Conservation (phyloP, 1,284 basidiomycete species). For the Athelia psychrophila region DNA sequence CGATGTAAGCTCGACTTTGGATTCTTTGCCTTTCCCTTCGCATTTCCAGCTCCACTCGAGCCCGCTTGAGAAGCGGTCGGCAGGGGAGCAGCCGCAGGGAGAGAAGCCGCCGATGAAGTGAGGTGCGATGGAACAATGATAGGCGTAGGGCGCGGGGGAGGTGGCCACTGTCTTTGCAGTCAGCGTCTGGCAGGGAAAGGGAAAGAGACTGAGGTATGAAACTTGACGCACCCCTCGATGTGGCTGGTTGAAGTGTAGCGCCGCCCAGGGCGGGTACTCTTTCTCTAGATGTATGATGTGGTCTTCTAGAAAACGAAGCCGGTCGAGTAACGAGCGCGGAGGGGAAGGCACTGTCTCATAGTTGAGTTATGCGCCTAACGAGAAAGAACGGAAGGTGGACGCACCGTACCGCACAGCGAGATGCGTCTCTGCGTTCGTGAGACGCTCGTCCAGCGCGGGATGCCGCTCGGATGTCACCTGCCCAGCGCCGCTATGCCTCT, state of each 20-base stretch:
- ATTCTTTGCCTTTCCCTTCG: conserved; percentile 33
- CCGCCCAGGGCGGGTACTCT: conserved; percentile 81
- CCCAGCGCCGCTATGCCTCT: conserved; percentile 21
- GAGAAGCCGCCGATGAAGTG: conserved; percentile 17
- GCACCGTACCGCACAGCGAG: conserved; percentile 69
- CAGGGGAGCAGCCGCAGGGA: conserved; percentile 5
- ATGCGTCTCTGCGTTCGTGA: conserved; percentile 66
- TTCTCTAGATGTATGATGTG: conserved; percentile 71
- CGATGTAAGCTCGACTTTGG: conserved; percentile 64
- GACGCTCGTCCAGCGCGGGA: conserved; percentile 59
- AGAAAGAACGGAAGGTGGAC: conserved; percentile 12
- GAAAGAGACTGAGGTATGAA: too few relatives aligned
- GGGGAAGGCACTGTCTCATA: conserved; percentile 60
- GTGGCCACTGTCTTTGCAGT: conserved; percentile 58
- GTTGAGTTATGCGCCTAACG: background rate
- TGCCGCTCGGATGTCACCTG: conserved; percentile 37
- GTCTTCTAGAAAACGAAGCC: conserved; percentile 69
- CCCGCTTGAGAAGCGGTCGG: background rate
- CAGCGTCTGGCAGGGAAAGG: conserved; percentile 5
- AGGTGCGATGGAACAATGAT: conserved; percentile 70
- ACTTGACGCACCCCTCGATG: conserved; percentile 62
- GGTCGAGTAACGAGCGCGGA: conserved; percentile 58
- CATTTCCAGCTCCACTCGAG: conserved; percentile 7
- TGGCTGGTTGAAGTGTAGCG: conserved; percentile 79
- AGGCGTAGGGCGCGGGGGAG: conserved; percentile 69